Evolutionary conservation across 148 eudicot species (phyloP).

Genomic region (Cornus florida): DNA sequence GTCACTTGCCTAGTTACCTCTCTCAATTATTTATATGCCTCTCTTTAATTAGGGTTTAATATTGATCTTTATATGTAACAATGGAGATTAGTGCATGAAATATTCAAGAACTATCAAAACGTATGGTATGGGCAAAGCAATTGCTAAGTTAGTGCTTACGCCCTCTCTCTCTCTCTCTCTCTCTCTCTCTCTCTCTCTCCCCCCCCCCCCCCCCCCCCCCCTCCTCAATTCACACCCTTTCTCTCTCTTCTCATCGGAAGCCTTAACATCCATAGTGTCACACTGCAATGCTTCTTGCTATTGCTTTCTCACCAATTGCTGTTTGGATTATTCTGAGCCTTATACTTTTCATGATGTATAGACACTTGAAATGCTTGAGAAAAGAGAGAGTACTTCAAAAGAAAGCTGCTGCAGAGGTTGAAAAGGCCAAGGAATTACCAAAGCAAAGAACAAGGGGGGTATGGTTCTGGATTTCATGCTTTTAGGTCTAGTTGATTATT

Average conservation of each 20-base stretch:
- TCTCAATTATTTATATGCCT: too few relatives aligned
- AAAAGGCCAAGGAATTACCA: conserved; percentile 51
- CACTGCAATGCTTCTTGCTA: not conserved
- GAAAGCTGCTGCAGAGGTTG: conserved; percentile 46
- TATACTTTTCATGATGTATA: not conserved
- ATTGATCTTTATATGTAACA: too few relatives aligned
- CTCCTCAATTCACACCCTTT: not conserved
- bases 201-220: not conserved
- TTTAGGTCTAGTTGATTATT: too few relatives aligned
- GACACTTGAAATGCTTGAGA: conserved; percentile 50
- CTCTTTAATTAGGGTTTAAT: too few relatives aligned
- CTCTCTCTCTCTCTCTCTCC: not conserved
- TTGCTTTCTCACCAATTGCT: not conserved
- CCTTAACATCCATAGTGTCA: not conserved
- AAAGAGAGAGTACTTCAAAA: conserved; percentile 40
- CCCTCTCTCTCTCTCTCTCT: not conserved
- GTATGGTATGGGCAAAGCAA: too few relatives aligned
- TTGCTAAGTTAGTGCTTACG: too few relatives aligned
- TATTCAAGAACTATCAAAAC: too few relatives aligned
- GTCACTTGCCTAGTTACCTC: too few relatives aligned
- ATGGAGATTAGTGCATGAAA: too few relatives aligned
- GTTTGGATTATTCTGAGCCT: not conserved
- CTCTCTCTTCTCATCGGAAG: not conserved
- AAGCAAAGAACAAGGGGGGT: conserved; percentile 47
- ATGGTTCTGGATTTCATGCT: conserved; percentile 1